Evolutionary conservation across 139 green algal species (phyloP), one percentile per base, ranked within the genome.

Genomic region (Astrephomene gubernaculifera): DNA sequence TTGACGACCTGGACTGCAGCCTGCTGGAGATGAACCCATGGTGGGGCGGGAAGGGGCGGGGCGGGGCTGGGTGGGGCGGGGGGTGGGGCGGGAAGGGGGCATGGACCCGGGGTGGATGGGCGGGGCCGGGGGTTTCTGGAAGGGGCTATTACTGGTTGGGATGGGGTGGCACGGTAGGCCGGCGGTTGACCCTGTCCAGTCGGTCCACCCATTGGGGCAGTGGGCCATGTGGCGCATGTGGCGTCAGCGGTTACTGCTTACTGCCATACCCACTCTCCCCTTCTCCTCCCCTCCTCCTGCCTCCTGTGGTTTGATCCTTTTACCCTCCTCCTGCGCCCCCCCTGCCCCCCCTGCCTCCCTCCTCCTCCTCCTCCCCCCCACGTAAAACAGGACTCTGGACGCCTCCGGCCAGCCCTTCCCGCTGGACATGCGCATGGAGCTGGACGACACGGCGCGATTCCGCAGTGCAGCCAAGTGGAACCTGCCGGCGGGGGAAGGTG

Each of bases 1-100:
- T 94, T 86, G 27, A 93, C 67, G 96, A 98, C 89, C 82, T 98
- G 65, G 96, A 99, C 91, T 95, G 92, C 49, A 97, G 91, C 2
- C 82, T 99, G 73, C 83, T 99, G 70, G 96, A 99, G 91, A 98
- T 99, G 94, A 99, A 99, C 88, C 96, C 96, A 4, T 98, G 99
- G 76, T 83, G 60, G 1, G 73, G 12, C 12, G 14, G 49, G 17
- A 12, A 57, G 12, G 49, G 49, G 49, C 12, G 49, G 49, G n/a
- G n/a, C n/a, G n/a, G n/a, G n/a, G n/a, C n/a, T n/a, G n/a, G n/a
- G n/a, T n/a, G n/a, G n/a, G n/a, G n/a, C n/a, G n/a, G n/a, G n/a
- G n/a, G n/a, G n/a, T n/a, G n/a, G n/a, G n/a, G n/a, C n/a, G n/a
- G n/a, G n/a, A n/a, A n/a, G n/a, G n/a, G n/a, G n/a, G n/a, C n/a